Base-by-base conservation (phyloP, 345 rosid genomes). In the Syzygium grande region DNA sequence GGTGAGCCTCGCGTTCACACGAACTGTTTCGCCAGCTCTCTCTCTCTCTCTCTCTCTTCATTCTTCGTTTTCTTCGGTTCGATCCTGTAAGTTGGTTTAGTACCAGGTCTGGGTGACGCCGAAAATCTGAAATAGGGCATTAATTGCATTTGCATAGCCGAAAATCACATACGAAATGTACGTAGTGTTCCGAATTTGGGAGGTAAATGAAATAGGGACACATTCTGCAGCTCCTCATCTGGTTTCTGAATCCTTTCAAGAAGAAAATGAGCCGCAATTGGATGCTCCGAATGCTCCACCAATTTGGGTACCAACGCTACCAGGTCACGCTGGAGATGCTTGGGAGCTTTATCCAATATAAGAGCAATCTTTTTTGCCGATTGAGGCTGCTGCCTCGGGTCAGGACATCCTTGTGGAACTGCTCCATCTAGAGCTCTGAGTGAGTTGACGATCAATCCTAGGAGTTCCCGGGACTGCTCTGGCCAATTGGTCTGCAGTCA, bases 391-490 rank as follows among this genome's bases (percentile, higher is more conserved):
- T 99, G 89, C 90, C 95, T 93, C 43, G 98, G 99, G 92, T 97
- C 99, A 17, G 97, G 98, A 90, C 98, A 97, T 87, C 98, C 96
- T 87, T 96, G 98, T 63, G 98, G 98, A 92, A 95, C 98, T 90
- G 96, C 98, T 90, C 98, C 98, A 88, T 98, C 99, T 79, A 95
- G 94, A 88, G 99, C 94, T 93, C 97, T 95, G 89, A 98, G 93
- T 85, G 99, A 98, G 91, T 98, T 96, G 25, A 98, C 98, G 90
- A 98, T 98, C 93, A 98, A 92, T 89, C 99, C 98, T 86, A 98
- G 88, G 52, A 98, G 97, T 94, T 98, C 99, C 94, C 95, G 99
- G 43, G 98, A 98, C 92, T 98, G 99, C 92, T 98, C 99, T 3
- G 98, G 98, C 98, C 99, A 96, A 93, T 97, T 97, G 77, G 99